These are phyloP conservation scores for Calonectria pauciramosa DNA, from an alignment of 2,329 filamentous ascomycete species.

Conservation along the genomic window DNA sequence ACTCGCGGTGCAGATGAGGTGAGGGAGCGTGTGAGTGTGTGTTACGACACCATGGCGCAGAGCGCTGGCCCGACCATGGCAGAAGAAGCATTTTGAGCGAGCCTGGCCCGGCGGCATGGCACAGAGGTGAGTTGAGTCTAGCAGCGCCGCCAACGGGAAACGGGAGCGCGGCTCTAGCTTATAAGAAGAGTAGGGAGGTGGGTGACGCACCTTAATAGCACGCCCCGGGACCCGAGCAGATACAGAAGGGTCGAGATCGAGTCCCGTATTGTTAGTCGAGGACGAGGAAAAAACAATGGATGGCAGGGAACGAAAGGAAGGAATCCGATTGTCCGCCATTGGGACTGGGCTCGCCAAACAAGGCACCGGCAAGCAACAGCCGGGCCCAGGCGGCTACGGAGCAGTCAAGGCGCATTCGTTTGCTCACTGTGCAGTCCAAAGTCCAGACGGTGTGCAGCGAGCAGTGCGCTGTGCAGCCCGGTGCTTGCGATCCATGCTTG, in stretches of 20 bases:
- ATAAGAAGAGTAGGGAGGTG: neutral
- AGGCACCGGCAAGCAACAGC: neutral
- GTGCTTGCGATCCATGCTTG: conserved; percentile 1
- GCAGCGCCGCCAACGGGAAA: conserved; percentile 8
- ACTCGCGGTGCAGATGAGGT: conserved; percentile 4
- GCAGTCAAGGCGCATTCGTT: neutral
- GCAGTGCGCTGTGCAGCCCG: conserved; percentile 13
- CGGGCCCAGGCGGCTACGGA: neutral
- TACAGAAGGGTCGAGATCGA: neutral
- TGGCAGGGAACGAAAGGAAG: neutral
- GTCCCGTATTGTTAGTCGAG: neutral
- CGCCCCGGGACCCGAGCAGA: neutral
- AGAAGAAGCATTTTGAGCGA: neutral
- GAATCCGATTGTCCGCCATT: neutral
- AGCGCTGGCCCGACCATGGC: neutral
- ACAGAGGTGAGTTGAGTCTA: conserved; percentile 3
- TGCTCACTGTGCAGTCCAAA: neutral
- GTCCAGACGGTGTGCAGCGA: conserved; percentile 18
- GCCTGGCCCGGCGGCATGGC: neutral
- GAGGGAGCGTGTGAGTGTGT: neutral
- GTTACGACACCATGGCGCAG: neutral
- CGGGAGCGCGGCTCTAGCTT: conserved; percentile 16
- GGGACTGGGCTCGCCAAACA: neutral
- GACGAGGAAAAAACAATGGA: neutral
- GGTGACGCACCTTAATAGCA: conserved; percentile 1